Conservation (phyloP, 108 stramenopile species). For the Nannochloropsis salina region DNA sequence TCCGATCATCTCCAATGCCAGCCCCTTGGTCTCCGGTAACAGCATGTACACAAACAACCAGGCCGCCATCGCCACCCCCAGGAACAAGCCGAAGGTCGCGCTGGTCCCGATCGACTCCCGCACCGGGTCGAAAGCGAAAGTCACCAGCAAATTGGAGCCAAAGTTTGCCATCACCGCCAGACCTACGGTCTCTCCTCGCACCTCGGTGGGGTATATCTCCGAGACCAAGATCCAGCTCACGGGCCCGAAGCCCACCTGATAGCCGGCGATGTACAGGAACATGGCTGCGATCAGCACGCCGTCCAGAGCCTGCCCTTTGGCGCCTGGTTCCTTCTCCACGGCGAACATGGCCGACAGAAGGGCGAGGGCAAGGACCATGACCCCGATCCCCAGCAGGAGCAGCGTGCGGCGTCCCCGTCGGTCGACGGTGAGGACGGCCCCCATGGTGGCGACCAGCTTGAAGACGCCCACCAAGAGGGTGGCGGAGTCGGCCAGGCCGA, state of each 20-base stretch:
- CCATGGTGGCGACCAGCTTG: slow-evolving; percentile 62
- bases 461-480: slow-evolving; percentile 60
- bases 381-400: slow-evolving; percentile 50
- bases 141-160: slow-evolving; percentile 47
- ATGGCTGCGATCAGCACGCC: slow-evolving; percentile 35
- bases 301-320: slow-evolving; percentile 32
- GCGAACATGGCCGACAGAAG: slow-evolving; percentile 52
- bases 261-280: slow-evolving; percentile 55
- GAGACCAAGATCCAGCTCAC: slow-evolving; percentile 49
- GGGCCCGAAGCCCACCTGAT: slow-evolving; percentile 56
- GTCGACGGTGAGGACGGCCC: slow-evolving; percentile 58
- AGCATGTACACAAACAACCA: slow-evolving; percentile 43
- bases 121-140: slow-evolving; percentile 42
- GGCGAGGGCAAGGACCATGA: slow-evolving; percentile 59
- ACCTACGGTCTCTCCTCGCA: slow-evolving; percentile 51
- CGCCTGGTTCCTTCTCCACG: slow-evolving; percentile 30
- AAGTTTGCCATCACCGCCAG: slow-evolving; percentile 54
- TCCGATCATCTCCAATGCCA: slow-evolving; percentile 53
- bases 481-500: slow-evolving; percentile 57
- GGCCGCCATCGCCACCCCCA: slow-evolving; percentile 27
- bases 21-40: slow-evolving; percentile 55
- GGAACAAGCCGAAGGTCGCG: slow-evolving; percentile 47
- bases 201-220: slow-evolving; percentile 52
- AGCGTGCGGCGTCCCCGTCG: slow-evolving; percentile 51
- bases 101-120: slow-evolving; percentile 42